Conservation (phyloP, 2,329 filamentous ascomycete species). For the Sporothrix brunneoviolacea region DNA sequence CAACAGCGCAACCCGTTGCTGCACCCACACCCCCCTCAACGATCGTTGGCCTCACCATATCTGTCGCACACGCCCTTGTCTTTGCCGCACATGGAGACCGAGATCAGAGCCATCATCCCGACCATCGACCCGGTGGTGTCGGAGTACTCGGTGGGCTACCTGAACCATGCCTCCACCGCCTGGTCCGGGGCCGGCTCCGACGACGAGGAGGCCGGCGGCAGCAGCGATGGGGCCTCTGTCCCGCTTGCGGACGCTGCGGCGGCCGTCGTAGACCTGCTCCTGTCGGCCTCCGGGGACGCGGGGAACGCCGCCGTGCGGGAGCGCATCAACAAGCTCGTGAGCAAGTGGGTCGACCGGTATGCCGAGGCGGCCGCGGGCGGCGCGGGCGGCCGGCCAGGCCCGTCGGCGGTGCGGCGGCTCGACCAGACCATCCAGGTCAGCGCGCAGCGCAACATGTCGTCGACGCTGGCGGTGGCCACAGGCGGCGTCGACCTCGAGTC, state of each 20-base stretch:
- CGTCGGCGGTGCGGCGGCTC: constrained; percentile 65
- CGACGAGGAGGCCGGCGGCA: constrained; percentile 57
- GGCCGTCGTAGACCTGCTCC: constrained; percentile 76
- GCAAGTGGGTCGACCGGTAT: constrained; percentile 82
- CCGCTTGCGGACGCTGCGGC: constrained; percentile 79
- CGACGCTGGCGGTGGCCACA: constrained; percentile 80
- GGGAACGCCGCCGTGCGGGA: constrained; percentile 64
- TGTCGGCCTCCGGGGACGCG: constrained; percentile 81
- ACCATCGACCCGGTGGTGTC: constrained; percentile 83
- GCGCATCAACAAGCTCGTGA: constrained; percentile 74
- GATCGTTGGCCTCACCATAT: too few species aligned
- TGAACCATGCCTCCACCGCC: constrained; percentile 83
- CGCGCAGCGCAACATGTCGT: constrained; percentile 90
- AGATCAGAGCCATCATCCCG: constrained; percentile 77
- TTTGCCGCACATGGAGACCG: constrained; percentile 94
- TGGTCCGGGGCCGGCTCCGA: constrained; percentile 63
- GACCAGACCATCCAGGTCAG: constrained; percentile 95
- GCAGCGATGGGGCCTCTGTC: constrained; percentile 40
- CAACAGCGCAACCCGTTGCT: not conserved
- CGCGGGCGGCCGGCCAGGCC: constrained; percentile 57
- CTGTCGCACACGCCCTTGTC: too few species aligned
- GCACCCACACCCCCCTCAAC: not conserved
- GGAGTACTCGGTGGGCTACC: constrained; percentile 89
- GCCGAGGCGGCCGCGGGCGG: constrained; percentile 58
- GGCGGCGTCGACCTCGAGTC: constrained; percentile 88